Conservation (phyloP, 2,329 filamentous ascomycete species). For the Colletotrichum godetiae region DNA sequence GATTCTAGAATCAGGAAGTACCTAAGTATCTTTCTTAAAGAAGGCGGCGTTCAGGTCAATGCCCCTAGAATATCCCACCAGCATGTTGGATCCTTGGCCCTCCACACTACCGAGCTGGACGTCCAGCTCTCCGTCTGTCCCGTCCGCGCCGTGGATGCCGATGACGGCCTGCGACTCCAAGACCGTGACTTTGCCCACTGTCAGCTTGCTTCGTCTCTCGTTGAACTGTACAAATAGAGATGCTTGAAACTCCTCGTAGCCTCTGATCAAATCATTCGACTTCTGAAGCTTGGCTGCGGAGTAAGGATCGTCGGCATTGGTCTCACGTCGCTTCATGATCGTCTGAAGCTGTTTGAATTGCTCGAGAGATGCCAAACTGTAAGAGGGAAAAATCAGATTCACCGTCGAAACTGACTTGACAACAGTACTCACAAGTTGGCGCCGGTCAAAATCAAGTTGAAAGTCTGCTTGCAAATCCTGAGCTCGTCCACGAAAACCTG, state of each 20-base stretch:
- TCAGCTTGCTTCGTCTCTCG: neutral
- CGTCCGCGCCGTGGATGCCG: neutral
- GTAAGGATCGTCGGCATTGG: neutral
- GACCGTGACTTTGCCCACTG: neutral
- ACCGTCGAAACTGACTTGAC: too few relatives aligned
- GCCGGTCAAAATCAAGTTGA: too few relatives aligned
- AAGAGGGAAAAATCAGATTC: too few relatives aligned
- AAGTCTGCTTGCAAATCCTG: too few relatives aligned
- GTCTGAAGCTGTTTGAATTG: neutral
- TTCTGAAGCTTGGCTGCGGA: neutral
- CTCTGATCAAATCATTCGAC: neutral
- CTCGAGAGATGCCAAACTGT: neutral
- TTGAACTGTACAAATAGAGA: neutral
- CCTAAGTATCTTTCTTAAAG: neutral
- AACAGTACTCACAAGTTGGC: too few relatives aligned
- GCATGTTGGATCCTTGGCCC: neutral
- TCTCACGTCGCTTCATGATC: neutral
- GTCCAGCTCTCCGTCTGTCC: neutral
- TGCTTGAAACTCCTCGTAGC: neutral
- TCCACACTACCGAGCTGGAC: neutral
- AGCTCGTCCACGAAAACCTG: too few relatives aligned
- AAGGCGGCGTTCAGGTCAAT: neutral
- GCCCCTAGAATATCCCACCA: neutral
- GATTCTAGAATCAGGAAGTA: neutral
- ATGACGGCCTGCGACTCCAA: neutral